Percentiles rank a stretch among this genome's conserved stretches.
Conservation (phyloP, 2,329 filamentous ascomycete genomes). For the Septoria linicola region DNA sequence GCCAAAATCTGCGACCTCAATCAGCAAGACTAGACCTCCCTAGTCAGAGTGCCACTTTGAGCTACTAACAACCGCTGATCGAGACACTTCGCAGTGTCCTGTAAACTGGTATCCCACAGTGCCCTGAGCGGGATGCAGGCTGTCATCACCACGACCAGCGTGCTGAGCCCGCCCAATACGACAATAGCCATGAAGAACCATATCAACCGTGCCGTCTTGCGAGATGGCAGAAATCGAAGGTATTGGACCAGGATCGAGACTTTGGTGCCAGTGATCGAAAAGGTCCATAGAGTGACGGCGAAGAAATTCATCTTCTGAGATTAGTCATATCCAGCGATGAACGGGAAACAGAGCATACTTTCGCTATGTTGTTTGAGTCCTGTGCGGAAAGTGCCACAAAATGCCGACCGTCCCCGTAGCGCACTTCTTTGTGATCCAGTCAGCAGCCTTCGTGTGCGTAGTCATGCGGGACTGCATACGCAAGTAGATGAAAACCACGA, state of each 20-base stretch:
- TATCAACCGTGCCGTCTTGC: conserved; percentile 8
- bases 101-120: conserved; percentile 11
- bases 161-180: conserved; percentile 6
- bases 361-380: conserved; percentile 6
- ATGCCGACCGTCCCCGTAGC: conserved; percentile 13
- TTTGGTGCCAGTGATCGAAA: conserved; percentile 12
- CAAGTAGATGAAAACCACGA: conserved; percentile 3
- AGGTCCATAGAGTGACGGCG: conserved; percentile 7
- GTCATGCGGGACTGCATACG: not conserved
- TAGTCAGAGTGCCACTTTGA: not conserved
- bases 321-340: not conserved
- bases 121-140: conserved; percentile 12
- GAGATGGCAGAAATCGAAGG: conserved; percentile 3
- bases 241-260: conserved; percentile 19
- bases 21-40: too few relatives aligned
- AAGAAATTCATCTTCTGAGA: conserved; percentile 8
- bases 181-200: conserved; percentile 14
- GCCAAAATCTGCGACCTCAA: conserved; percentile 17
- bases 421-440: conserved; percentile 4
- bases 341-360: not conserved
- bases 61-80: conserved; percentile 16
- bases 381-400: conserved; percentile 5
- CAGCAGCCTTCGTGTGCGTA: not conserved
- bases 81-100: conserved; percentile 10
- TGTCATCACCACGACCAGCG: conserved; percentile 11